Percentiles rank a stretch among this genome's conserved stretches.
These are phyloP conservation scores for Globisporangium alternatum DNA, from an alignment of 352 stramenopile genomes.

Conservation along the genomic window DNA sequence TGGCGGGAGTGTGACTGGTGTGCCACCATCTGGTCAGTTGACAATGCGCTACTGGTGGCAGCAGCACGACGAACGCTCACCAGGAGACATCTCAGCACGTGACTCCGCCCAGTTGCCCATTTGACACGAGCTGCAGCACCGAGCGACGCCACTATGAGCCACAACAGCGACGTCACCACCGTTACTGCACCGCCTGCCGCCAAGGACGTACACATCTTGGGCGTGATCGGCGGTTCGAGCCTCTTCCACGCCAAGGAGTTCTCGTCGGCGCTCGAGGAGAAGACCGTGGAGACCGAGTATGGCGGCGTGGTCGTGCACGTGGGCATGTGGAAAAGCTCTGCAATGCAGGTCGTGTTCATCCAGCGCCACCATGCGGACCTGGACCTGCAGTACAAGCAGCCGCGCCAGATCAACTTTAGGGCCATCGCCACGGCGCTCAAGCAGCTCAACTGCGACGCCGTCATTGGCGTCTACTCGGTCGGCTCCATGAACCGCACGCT, in stretches of 20 bases:
- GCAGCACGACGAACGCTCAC: not conserved
- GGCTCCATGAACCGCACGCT: slow-evolving; percentile 74
- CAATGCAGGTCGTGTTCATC: slow-evolving; percentile 76
- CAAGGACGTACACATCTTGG: slow-evolving; percentile 47
- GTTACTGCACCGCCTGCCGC: not conserved
- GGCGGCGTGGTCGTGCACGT: slow-evolving; percentile 62
- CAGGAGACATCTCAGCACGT: not conserved
- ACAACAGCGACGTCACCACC: not conserved
- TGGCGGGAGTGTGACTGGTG: not conserved
- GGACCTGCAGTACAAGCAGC: slow-evolving; percentile 75
- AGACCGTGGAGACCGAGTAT: slow-evolving; percentile 63
- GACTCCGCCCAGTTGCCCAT: not conserved
- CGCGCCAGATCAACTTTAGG: slow-evolving; percentile 84
- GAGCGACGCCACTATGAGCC: slow-evolving; percentile 1
- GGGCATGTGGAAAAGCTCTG: slow-evolving; percentile 40
- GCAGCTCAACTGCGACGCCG: slow-evolving; percentile 47
- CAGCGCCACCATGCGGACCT: slow-evolving; percentile 82
- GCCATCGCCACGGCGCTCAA: slow-evolving; percentile 74
- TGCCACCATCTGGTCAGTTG: not conserved
- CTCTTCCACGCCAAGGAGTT: slow-evolving; percentile 81
- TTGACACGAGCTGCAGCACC: not conserved
- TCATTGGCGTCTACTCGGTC: slow-evolving; percentile 87
- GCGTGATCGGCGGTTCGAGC: slow-evolving; percentile 83
- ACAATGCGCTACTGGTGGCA: slow-evolving; percentile 3
- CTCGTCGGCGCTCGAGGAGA: slow-evolving; percentile 44